Conservation (phyloP, 495 filamentous ascomycete genomes). For the Talaromyces proteolyticus region DNA sequence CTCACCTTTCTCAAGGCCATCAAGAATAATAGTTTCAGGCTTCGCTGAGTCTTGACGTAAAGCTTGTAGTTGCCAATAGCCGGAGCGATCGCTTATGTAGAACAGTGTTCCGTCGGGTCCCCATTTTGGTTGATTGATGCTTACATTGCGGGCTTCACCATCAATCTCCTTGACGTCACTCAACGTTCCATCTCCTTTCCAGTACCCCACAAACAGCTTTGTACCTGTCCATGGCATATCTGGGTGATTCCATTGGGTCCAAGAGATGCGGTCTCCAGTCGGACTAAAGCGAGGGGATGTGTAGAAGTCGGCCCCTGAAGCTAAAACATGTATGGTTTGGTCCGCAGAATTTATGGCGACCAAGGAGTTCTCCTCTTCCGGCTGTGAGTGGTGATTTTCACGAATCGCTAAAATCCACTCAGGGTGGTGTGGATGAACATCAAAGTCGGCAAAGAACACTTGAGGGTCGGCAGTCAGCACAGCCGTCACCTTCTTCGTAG, state of each 20-base stretch:
- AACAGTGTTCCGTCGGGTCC: slow-evolving; percentile 33
- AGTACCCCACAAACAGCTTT: slow-evolving; percentile 31
- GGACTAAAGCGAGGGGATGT: slow-evolving; percentile 38
- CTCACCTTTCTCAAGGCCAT: slow-evolving; percentile 30
- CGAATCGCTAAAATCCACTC: slow-evolving; percentile 36
- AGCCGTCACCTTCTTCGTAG: slow-evolving; percentile 10
- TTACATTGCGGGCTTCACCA: slow-evolving; percentile 17
- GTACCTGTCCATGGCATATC: slow-evolving; percentile 42
- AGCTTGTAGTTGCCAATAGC: slow-evolving; percentile 37
- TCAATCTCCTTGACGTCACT: slow-evolving; percentile 17
- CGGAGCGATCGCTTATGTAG: slow-evolving; percentile 33
- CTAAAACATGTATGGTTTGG: slow-evolving; percentile 15
- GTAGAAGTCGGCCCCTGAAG: slow-evolving; percentile 41
- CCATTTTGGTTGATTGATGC: slow-evolving; percentile 39
- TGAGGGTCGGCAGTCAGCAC: slow-evolving; percentile 19
- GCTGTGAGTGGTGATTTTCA: slow-evolving; percentile 34
- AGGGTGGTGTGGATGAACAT: slow-evolving; percentile 21
- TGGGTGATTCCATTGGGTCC: slow-evolving; percentile 46
- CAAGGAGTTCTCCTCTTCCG: slow-evolving; percentile 23
- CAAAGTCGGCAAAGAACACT: slow-evolving; percentile 32
- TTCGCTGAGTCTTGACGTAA: slow-evolving; percentile 9
- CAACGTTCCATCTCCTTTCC: slow-evolving; percentile 16
- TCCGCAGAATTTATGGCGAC: slow-evolving; percentile 24
- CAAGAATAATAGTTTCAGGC: slow-evolving; percentile 13
- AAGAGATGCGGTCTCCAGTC: slow-evolving; percentile 32